phyloP scores from a whole-genome alignment of 768 basidiomycete genomes.

The Kwoniella pini region DNA sequence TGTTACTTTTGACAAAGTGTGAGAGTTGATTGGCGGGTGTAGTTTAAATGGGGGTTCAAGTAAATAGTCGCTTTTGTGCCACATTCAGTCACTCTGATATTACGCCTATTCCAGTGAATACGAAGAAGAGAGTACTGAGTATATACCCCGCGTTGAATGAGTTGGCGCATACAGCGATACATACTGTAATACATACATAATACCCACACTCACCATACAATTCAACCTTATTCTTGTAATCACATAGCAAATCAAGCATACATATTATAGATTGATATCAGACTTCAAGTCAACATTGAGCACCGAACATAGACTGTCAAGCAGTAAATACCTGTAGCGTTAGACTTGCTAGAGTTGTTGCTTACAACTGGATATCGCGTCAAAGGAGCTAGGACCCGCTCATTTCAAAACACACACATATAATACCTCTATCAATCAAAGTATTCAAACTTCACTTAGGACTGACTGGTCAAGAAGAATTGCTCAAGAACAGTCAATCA shows the following conservation, averaged over 20 bases:
- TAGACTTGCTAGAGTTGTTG: not conserved
- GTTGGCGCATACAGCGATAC: not conserved
- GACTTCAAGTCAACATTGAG: too few species aligned
- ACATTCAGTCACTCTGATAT: not conserved
- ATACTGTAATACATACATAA: not conserved
- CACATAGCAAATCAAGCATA: too few species aligned
- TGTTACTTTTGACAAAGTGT: not conserved
- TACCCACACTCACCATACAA: too few species aligned
- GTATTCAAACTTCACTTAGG: too few species aligned
- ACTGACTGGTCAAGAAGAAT: too few species aligned
- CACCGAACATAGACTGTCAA: too few species aligned
- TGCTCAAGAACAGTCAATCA: too few species aligned
- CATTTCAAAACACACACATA: not conserved
- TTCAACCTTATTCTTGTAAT: too few species aligned
- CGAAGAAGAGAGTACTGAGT: too few species aligned
- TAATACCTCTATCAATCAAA: not conserved
- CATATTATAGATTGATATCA: too few species aligned
- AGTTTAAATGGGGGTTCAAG: slow-evolving; percentile 2
- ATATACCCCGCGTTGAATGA: slow-evolving; percentile 2
- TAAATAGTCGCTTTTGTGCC: too few species aligned
- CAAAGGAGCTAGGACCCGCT: not conserved
- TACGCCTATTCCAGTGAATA: not conserved
- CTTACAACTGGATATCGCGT: not conserved
- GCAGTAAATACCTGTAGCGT: too few species aligned
- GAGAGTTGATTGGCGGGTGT: slow-evolving; percentile 2